These are phyloP conservation scores for Aristolochia contorta DNA, from an alignment of 164 flowering plant species.

Conservation along the genomic window DNA sequence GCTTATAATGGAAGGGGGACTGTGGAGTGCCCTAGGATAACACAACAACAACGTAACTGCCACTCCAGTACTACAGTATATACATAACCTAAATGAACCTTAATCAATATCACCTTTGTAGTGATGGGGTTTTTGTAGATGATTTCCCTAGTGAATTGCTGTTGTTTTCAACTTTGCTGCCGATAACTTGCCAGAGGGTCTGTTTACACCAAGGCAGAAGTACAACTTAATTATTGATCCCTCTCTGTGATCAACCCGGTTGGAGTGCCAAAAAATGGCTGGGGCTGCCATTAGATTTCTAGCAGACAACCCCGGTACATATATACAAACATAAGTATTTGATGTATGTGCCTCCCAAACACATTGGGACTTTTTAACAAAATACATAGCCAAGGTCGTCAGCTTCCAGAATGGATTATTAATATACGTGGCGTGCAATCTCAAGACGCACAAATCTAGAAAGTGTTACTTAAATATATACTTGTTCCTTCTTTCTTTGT, in stretches of 20 bases:
- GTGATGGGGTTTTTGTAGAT: conserved; percentile 22
- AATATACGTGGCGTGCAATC: too few species aligned
- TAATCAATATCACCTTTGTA: conserved; percentile 32
- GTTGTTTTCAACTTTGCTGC: conserved; percentile 29
- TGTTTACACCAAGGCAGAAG: conserved; percentile 11
- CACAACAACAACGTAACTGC: conserved; percentile 23
- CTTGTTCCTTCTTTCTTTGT: not conserved
- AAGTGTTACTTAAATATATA: too few species aligned
- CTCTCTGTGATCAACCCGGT: conserved; percentile 42
- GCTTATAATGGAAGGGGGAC: too few species aligned
- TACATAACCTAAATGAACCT: too few species aligned
- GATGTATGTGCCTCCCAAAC: too few species aligned
- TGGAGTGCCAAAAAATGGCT: conserved; percentile 44
- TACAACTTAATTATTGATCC: conserved; percentile 54
- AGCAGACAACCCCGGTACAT: conserved; percentile 51
- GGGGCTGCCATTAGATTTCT: conserved; percentile 44
- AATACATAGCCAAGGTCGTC: too few species aligned
- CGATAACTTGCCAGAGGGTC: conserved; percentile 10
- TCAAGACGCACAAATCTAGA: too few species aligned
- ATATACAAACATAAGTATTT: too few species aligned
- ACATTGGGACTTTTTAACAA: too few species aligned
- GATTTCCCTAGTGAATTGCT: conserved; percentile 38
- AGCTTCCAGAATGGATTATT: too few species aligned
- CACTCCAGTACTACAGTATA: too few species aligned
- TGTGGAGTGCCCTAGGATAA: conserved; percentile 7